Evolutionary conservation across 495 filamentous ascomycete species (phyloP), one percentile per base, ranked within the genome.

Genomic region (Penicillium verhagenii): DNA sequence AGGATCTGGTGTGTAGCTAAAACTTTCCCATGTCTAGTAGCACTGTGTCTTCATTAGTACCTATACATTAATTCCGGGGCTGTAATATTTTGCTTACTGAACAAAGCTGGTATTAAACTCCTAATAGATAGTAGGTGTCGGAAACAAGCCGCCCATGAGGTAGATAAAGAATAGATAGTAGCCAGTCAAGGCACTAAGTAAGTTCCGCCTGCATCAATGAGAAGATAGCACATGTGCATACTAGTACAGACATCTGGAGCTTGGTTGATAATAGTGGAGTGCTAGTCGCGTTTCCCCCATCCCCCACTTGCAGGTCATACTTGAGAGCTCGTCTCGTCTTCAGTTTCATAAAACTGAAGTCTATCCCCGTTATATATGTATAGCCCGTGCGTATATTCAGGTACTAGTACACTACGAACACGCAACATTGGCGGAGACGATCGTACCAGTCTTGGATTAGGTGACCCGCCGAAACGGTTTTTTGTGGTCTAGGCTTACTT

Each of bases 171-270:
- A 5, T 31, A 1, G 44, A n/a, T n/a, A n/a, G 52, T 11, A 55
- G 45, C 18, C 46, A 55, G 26, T 55, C 52, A 8, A 55, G 52
- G n/a, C n/a, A n/a, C n/a, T n/a, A n/a, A n/a, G 24, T 48, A 55
- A 6, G 37, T 10, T 6, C 52, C 52, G 24, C 23, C 29, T 3
- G 52, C 19, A 43, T 40, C 48, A 18, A 14, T 23, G n/a, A n/a
- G n/a, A n/a, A n/a, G n/a, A n/a, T n/a, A n/a, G n/a, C n/a, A n/a
- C n/a, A n/a, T n/a, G n/a, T n/a, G n/a, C n/a, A n/a, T n/a, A n/a
- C n/a, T n/a, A n/a, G n/a, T n/a, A n/a, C n/a, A n/a, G n/a, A n/a
- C n/a, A n/a, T n/a, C n/a, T n/a, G n/a, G n/a, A n/a, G n/a, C n/a
- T n/a, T n/a, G n/a, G n/a, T n/a, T n/a, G n/a, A n/a, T n/a, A n/a